Evolutionary conservation across 768 basidiomycete genomes (phyloP).

Genomic region (Austroboletus festivus): DNA sequence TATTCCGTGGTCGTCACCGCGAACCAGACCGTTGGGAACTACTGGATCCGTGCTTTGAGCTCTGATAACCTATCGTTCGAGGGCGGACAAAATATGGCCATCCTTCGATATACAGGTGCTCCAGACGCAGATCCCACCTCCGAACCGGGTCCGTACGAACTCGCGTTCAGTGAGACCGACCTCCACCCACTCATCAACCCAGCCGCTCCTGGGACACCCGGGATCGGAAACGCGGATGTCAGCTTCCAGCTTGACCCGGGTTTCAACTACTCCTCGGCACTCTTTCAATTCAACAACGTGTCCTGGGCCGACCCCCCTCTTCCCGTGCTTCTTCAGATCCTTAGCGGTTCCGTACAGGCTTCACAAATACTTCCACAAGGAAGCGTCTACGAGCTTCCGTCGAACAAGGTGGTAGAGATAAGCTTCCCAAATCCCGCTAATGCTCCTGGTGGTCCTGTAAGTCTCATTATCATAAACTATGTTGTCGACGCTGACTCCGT

Average conservation of each 20-base stretch:
- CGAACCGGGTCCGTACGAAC: conserved; percentile 18
- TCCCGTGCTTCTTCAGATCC: conserved; percentile 57
- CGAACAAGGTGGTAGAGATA: conserved; percentile 44
- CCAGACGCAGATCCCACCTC: conserved; percentile 41
- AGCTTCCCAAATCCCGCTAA: conserved; percentile 38
- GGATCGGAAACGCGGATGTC: conserved; percentile 41
- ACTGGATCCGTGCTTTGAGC: conserved; percentile 50
- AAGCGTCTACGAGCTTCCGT: conserved; percentile 44
- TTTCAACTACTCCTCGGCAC: background rate
- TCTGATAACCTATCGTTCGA: conserved; percentile 27
- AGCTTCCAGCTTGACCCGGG: conserved; percentile 25
- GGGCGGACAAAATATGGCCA: conserved; percentile 45
- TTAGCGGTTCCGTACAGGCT: conserved; percentile 49
- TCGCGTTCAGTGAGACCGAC: conserved; percentile 36
- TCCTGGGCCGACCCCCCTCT: conserved; percentile 39
- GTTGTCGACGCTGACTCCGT: background rate
- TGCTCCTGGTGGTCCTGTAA: conserved; percentile 30
- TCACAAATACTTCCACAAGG: conserved; percentile 49
- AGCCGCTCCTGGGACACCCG: conserved; percentile 37
- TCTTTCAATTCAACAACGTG: conserved; percentile 25
- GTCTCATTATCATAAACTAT: conserved; percentile 5
- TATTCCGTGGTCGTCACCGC: conserved; percentile 47
- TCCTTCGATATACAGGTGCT: conserved; percentile 50
- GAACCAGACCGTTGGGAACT: conserved; percentile 46
- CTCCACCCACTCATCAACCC: conserved; percentile 37